These are phyloP conservation scores for Eimeria necatrix DNA, from an alignment of 169 alveolate species.

Conservation along the genomic window DNA sequence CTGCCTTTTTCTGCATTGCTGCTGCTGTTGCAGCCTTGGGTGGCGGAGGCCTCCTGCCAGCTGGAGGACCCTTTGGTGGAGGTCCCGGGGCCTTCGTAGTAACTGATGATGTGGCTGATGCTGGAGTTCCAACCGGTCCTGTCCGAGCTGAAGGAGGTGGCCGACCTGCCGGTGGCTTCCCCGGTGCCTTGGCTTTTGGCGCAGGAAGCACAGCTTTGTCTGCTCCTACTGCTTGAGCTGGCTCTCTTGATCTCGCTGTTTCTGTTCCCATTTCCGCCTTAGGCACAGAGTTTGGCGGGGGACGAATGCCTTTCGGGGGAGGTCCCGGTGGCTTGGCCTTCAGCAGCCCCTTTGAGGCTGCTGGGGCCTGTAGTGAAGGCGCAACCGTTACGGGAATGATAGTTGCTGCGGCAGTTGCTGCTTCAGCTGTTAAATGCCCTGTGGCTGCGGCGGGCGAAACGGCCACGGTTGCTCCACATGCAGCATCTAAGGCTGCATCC, in stretches of 20 bases:
- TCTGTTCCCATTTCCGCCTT: neutral
- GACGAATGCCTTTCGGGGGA: neutral
- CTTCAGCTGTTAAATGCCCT: neutral
- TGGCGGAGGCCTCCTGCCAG: constrained; percentile 41
- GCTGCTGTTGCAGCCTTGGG: constrained; percentile 44
- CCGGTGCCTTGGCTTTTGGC: constrained; percentile 34
- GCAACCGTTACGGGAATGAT: neutral
- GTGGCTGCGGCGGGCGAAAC: constrained; percentile 28
- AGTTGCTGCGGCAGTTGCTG: constrained; percentile 37
- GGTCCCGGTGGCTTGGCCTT: constrained; percentile 52
- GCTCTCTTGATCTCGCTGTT: neutral
- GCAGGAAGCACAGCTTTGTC: constrained; percentile 22
- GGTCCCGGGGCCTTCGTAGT: constrained; percentile 20
- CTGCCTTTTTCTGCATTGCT: neutral
- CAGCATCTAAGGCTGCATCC: constrained; percentile 26
- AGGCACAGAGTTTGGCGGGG: neutral
- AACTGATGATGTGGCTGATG: constrained; percentile 42
- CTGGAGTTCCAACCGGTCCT: neutral
- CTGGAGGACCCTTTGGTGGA: constrained; percentile 67
- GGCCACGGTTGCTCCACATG: neutral
- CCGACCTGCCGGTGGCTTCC: constrained; percentile 43
- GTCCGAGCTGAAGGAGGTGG: neutral
- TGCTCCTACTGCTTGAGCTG: constrained; percentile 41
- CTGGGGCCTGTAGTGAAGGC: neutral
- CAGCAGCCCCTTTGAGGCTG: constrained; percentile 4